Evolutionary conservation across 352 stramenopile species (phyloP).

Genomic region (Phytophthora lateralis): DNA sequence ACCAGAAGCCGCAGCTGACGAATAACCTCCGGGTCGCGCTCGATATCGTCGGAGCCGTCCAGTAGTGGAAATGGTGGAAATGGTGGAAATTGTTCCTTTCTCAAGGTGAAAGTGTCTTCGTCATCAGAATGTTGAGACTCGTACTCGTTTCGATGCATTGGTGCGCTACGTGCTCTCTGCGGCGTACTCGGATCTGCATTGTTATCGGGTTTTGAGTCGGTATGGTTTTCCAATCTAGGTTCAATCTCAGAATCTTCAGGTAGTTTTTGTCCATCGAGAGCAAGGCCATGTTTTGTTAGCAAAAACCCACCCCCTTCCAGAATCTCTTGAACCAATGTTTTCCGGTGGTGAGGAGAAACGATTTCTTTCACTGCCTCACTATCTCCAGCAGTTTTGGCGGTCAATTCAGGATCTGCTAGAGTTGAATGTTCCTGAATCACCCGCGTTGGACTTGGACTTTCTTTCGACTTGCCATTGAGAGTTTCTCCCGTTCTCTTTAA

Average conservation of each 20-base stretch:
- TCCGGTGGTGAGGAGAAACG: conserved; percentile 11
- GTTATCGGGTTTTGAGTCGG: conserved; percentile 4
- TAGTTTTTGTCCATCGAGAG: neutral
- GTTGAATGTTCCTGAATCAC: neutral
- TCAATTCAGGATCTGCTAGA: neutral
- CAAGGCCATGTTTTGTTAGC: conserved; percentile 15
- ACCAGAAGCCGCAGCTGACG: conserved; percentile 51
- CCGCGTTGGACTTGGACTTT: conserved; percentile 3
- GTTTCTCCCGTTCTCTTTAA: conserved; percentile 14
- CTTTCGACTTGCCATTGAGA: neutral
- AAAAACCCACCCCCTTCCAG: conserved; percentile 11
- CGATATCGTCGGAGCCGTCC: conserved; percentile 15
- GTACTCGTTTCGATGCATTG: conserved; percentile 1
- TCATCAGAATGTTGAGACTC: conserved; percentile 10
- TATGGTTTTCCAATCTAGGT: neutral
- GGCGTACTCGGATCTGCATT: conserved; percentile 9
- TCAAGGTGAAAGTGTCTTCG: conserved; percentile 5
- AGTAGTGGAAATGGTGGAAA: conserved; percentile 2
- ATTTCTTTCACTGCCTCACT: neutral
- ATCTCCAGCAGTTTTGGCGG: neutral
- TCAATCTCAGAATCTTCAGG: neutral
- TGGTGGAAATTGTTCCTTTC: neutral
- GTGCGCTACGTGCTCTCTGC: neutral
- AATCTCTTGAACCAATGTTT: conserved; percentile 30
- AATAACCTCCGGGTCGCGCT: conserved; percentile 55